These are phyloP conservation scores for Linum usitatissimum DNA, from an alignment of 345 rosid genomes.

Conservation along the genomic window DNA sequence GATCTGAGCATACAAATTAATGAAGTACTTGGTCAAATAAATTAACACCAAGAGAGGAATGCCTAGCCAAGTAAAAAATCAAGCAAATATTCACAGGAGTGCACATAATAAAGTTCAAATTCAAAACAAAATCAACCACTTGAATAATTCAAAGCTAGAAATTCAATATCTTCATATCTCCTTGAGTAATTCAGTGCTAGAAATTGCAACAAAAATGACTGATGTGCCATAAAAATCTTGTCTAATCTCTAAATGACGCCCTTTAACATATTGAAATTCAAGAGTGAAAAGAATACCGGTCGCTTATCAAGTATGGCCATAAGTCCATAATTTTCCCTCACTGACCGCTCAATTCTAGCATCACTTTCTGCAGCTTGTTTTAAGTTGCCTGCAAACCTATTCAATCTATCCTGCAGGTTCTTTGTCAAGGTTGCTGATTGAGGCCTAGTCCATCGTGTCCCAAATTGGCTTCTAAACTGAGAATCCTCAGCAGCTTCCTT, in stretches of 20 bases:
- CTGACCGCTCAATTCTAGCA: conserved; percentile 82
- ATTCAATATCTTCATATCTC: background rate
- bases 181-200: background rate
- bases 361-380: conserved; percentile 99
- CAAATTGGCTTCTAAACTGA: conserved; percentile 93
- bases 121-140: background rate
- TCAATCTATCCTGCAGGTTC: conserved; percentile 87
- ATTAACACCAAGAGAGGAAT: background rate
- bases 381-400: conserved; percentile 85
- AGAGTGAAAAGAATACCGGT: conserved; percentile 44
- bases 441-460: conserved; percentile 98
- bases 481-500: conserved; percentile 92
- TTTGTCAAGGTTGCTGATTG: conserved; percentile 93
- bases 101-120: background rate
- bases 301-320: conserved; percentile 86
- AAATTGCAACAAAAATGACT: background rate
- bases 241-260: background rate
- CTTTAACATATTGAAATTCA: background rate
- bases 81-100: background rate
- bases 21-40: background rate
- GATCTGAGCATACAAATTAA: conserved; percentile 8
- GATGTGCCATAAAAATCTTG: background rate
- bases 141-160: background rate
- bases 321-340: conserved; percentile 65
- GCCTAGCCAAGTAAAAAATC: background rate